A percentile compares a stretch with the other conserved stretches of the same genome.
Evolutionary conservation across 257 asterid species (phyloP).

Genomic region (Dorcoceras hygrometricum): DNA sequence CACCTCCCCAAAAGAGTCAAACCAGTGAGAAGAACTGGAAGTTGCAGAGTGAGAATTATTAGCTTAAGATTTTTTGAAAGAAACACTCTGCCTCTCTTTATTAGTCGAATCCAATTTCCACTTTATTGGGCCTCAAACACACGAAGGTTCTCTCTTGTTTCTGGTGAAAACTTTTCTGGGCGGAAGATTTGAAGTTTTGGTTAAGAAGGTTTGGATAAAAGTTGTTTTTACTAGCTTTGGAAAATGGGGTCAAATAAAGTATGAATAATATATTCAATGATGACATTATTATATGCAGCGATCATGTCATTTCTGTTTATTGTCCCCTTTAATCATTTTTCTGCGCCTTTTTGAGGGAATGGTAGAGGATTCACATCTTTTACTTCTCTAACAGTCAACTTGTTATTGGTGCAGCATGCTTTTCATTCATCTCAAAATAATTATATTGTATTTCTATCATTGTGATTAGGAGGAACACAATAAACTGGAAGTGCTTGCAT

Average conservation of each 20-base stretch:
- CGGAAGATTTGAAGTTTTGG: too few relatives aligned
- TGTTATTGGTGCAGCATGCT: background rate
- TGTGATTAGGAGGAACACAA: constrained; percentile 66
- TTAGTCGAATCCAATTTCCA: background rate
- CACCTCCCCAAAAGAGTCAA: background rate
- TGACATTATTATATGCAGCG: background rate
- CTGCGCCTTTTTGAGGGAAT: background rate
- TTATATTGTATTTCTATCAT: constrained; percentile 9
- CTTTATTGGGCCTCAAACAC: background rate
- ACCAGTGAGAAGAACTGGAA: background rate
- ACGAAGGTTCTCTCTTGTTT: background rate
- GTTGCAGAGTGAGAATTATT: background rate
- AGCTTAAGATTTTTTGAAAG: background rate
- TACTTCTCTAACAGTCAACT: constrained; percentile 3
- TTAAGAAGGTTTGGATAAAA: too few relatives aligned
- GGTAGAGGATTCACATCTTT: constrained; percentile 4
- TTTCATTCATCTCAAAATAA: constrained; percentile 3
- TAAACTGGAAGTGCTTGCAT: constrained; percentile 86
- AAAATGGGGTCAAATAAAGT: background rate
- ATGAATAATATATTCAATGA: constrained; percentile 8
- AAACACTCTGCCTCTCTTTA: background rate
- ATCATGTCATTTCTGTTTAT: background rate
- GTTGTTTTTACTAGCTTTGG: background rate
- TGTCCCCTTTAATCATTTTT: background rate
- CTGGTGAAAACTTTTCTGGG: too few relatives aligned